Conservation (phyloP, 306 rosid species). For the Gillenia trifoliata region DNA sequence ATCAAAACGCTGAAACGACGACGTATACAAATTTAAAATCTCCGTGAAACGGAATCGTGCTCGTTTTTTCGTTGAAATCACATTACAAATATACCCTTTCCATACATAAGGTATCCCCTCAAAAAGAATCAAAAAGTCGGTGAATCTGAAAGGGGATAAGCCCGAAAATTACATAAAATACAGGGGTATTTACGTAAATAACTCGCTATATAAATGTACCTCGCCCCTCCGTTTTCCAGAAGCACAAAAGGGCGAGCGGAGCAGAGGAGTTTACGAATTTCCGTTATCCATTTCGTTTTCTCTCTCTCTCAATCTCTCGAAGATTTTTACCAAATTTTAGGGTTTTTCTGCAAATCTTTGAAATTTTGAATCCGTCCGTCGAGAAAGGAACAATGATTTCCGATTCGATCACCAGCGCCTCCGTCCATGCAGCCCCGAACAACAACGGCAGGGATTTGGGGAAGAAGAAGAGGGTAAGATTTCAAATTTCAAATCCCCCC, state of each 20-base stretch:
- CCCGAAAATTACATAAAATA: not conserved
- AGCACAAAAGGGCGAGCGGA: slow-evolving; percentile 42
- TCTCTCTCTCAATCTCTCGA: slow-evolving; percentile 28
- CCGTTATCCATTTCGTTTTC: slow-evolving; percentile 55
- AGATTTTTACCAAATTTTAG: slow-evolving; percentile 35
- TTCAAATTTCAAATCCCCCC: not conserved
- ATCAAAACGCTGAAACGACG: not conserved
- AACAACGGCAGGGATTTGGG: slow-evolving; percentile 55
- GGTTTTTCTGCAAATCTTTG: slow-evolving; percentile 44
- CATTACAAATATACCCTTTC: slow-evolving; percentile 16
- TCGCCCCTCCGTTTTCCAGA: not conserved
- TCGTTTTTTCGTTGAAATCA: not conserved
- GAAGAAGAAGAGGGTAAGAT: slow-evolving; percentile 88
- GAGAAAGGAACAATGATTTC: slow-evolving; percentile 60
- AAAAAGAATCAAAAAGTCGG: not conserved
- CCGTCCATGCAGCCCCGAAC: slow-evolving; percentile 55
- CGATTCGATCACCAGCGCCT: slow-evolving; percentile 63
- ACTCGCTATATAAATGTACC: slow-evolving; percentile 16
- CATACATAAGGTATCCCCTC: not conserved
- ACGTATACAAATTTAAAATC: not conserved
- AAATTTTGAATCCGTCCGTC: slow-evolving; percentile 28
- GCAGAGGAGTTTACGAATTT: slow-evolving; percentile 66
- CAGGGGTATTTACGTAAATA: slow-evolving; percentile 30
- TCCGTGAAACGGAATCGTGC: not conserved
- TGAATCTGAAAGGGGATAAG: rapidly evolving